Evolutionary conservation across 257 asterid species (phyloP), one percentile per base, ranked within the genome.

Genomic region (Hygrophila difformis): DNA sequence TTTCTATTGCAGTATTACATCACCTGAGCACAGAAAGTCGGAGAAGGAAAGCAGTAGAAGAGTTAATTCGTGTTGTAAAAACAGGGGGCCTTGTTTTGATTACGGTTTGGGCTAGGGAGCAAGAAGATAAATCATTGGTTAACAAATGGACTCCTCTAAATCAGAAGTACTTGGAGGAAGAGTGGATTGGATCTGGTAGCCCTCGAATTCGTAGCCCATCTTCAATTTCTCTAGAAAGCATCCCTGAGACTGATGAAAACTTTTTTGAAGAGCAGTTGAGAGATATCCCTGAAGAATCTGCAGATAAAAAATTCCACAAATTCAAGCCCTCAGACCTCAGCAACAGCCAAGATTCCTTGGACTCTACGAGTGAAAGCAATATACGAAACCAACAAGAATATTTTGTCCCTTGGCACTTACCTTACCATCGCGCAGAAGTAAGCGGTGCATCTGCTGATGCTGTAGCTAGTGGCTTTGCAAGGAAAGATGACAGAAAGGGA

Each of bases 51-150:
- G 96, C 98, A 1, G 87, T 91, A 0, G 94, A 86, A 41, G 98
- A 91, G 60, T 65, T 91, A 28, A 53, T 91, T 18, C 93, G 98
- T 12, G 73, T 76, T 26, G 96, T 86, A 8, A 86, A 78, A 57
- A 62, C 47, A 11, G 93, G 93, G 0, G 98, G 96, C 18, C 73
- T 76, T 54, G 79, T 85, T 52, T 55, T 91, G 7, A 86, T 91
- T 41, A 91, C 96, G n/a, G 96, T 91, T 46, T 91, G 98, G 98
- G 96, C 98, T 39, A 66, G 93, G 65, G 98, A 91, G 62, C 98
- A 91, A 57, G 96, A 91, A 40, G 93, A 91, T 36, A 59, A 64
- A 19, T 59, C 93, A 8, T 60, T 91, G 76, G 49, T 91, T 54
- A 87, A 66, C 38, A 91, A 86, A 58, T 91, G 98, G 96, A 91